Percentiles rank a stretch among this genome's conserved stretches.
Evolutionary conservation across 257 asterid genomes (phyloP).

Genomic region (Hygrophila difformis): DNA sequence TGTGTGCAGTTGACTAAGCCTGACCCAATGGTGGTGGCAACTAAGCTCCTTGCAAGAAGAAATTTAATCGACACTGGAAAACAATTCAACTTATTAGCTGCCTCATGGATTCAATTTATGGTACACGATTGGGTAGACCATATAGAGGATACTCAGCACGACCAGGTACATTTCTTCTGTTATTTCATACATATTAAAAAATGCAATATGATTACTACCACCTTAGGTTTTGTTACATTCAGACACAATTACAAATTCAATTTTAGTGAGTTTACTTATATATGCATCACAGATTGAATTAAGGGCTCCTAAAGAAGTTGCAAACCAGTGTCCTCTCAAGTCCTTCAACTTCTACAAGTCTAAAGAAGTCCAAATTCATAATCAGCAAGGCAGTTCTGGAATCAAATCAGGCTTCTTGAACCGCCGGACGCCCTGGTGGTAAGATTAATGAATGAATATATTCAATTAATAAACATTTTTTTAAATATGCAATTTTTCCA

Average conservation of each 20-base stretch:
- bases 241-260: not conserved
- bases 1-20: constrained; percentile 43
- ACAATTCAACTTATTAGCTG: constrained; percentile 65
- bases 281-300: constrained; percentile 30
- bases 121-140: constrained; percentile 73
- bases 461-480: not conserved
- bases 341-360: constrained; percentile 46
- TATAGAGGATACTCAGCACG: constrained; percentile 29
- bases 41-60: constrained; percentile 46
- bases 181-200: too few species aligned
- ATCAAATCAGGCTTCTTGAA: constrained; percentile 39
- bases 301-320: constrained; percentile 40
- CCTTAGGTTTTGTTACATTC: not conserved
- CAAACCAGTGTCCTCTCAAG: constrained; percentile 45
- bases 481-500: not conserved
- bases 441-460: constrained; percentile 3
- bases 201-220: too few species aligned
- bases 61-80: constrained; percentile 36
- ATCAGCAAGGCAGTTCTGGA: constrained; percentile 22
- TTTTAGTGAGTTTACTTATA: not conserved
- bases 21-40: constrained; percentile 51
- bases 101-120: constrained; percentile 71
- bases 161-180: not conserved
- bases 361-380: constrained; percentile 30
- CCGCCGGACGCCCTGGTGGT: constrained; percentile 68